phyloP scores from a whole-genome alignment of 768 basidiomycete genomes.

The Termitomyces sp. region DNA sequence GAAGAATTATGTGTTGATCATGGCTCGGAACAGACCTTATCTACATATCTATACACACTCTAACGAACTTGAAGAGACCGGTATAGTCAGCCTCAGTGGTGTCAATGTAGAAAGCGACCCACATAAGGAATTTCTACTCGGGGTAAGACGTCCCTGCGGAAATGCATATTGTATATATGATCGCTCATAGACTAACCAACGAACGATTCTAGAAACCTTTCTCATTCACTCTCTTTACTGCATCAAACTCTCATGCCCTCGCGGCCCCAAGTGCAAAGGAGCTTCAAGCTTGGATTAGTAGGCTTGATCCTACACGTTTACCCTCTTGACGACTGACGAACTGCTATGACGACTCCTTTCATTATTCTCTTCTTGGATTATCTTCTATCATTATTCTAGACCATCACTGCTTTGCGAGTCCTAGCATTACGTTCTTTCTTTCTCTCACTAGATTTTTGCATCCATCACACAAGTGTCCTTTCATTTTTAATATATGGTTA shows the following conservation, averaged over 20 bases:
- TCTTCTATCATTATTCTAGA: slow-evolving; percentile 4
- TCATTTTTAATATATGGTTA: slow-evolving; percentile 7
- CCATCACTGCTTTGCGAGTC: slow-evolving; percentile 1
- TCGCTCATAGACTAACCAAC: neutral
- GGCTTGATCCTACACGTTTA: slow-evolving; percentile 77
- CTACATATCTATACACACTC: slow-evolving; percentile 83
- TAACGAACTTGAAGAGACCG: slow-evolving; percentile 78
- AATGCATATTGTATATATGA: neutral
- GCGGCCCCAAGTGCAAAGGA: slow-evolving; percentile 81
- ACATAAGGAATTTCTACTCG: slow-evolving; percentile 82
- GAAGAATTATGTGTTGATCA: neutral
- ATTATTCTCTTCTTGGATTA: slow-evolving; percentile 1
- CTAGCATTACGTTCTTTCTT: slow-evolving; percentile 3
- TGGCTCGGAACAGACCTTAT: slow-evolving; percentile 60
- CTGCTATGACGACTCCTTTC: slow-evolving; percentile 3
- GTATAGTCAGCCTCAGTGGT: slow-evolving; percentile 75
- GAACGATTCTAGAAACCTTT: slow-evolving; percentile 56
- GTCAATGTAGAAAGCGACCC: slow-evolving; percentile 84
- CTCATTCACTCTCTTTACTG: slow-evolving; percentile 87
- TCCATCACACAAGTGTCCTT: slow-evolving; percentile 3
- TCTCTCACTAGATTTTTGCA: slow-evolving; percentile 5
- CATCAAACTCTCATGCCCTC: slow-evolving; percentile 87
- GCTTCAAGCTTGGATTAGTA: slow-evolving; percentile 76
- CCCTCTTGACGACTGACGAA: slow-evolving; percentile 26
- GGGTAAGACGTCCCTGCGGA: slow-evolving; percentile 46